These are phyloP conservation scores for Hanseniaspora taiwanica DNA, from an alignment of 805 yeast species.

Conservation along the genomic window DNA sequence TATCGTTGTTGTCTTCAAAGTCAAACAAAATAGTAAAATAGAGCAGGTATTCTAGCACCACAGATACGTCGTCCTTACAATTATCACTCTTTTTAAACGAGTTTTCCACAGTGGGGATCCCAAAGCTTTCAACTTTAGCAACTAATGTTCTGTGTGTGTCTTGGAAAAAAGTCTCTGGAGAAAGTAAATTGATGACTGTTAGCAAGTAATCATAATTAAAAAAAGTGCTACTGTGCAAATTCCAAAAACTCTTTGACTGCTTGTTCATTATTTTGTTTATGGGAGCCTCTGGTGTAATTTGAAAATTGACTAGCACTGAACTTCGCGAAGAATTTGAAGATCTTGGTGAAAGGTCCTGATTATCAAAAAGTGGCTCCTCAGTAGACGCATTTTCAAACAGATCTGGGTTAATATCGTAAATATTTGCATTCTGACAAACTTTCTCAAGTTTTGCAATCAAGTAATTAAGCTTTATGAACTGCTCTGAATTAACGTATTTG, in stretches of 20 bases:
- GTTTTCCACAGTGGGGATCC: slow-evolving; percentile 8
- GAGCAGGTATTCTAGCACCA: slow-evolving; percentile 18
- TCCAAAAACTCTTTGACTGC: slow-evolving; percentile 25
- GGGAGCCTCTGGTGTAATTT: slow-evolving; percentile 18
- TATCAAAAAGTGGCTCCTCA: slow-evolving; percentile 1
- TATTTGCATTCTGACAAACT: slow-evolving; percentile 14
- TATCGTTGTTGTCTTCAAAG: not conserved
- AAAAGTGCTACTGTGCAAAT: slow-evolving; percentile 24
- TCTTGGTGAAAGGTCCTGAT: slow-evolving; percentile 13
- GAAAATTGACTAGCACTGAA: slow-evolving; percentile 12
- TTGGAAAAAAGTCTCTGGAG: slow-evolving; percentile 16
- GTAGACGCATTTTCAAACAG: slow-evolving; percentile 11
- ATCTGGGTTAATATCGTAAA: slow-evolving; percentile 19
- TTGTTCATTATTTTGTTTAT: slow-evolving; percentile 21
- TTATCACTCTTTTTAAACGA: not conserved
- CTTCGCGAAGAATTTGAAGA: slow-evolving; percentile 6
- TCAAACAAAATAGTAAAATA: slow-evolving; percentile 17
- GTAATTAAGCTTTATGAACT: slow-evolving; percentile 17
- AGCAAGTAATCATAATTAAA: slow-evolving; percentile 21
- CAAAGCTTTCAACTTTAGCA: slow-evolving; percentile 15
- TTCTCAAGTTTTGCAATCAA: slow-evolving; percentile 14
- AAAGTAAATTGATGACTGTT: slow-evolving; percentile 16
- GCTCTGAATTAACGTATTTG: slow-evolving; percentile 15
- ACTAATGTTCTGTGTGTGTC: slow-evolving; percentile 17
- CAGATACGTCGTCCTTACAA: slow-evolving; percentile 8